Base-by-base conservation (phyloP, 192 early-diverging fungal genomes). In the Rhizophagus prolifer region DNA sequence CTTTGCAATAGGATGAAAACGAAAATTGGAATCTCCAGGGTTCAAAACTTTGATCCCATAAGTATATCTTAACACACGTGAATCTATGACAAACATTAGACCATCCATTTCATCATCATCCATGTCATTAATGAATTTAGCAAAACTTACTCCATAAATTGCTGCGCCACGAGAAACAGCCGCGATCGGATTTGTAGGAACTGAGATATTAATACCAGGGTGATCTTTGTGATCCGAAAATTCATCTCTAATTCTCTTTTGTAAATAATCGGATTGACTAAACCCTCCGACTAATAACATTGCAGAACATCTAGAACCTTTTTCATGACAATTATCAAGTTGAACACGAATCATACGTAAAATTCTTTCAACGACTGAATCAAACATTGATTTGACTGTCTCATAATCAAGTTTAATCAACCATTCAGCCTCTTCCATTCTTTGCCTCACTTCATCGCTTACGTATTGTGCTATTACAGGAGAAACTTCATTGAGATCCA, bases 121-220 rank as follows among this genome's bases (percentile, higher is more conserved):
- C 64, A 83, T 84, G 8, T 85, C 86, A 0, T 84, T 86, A 44
- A 38, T 6, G 7, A 0, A 38, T 0, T 8, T 38, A 0, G 36
- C 36, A 38, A 54, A 54, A 21, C 50, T 6, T 7, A 1, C 2
- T 1, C 50, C 50, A 21, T 54, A 54, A 0, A 54, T 54, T 54
- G 50, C 16, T 54, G 50, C 50, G 16, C 87, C 87, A 70, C 84
- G 80, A n/a, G 86, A 84, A 9, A 88, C 82, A 5, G 87, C 87
- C 36, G 85, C 59, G 23, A 85, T 85, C 54, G 84, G 81, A 68
- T 82, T 78, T 23, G 81, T 81, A 26, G 87, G 87, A 21, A 86
- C 50, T 0, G 14, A 54, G 21, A 54, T 54, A 54, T 54, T 54
- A 54, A 44, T 44, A 44, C 10, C 10, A 12, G 10, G 41, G 10